phyloP scores from a whole-genome alignment of 805 yeast genomes.

The Wickerhamomyces hampshirensis region DNA sequence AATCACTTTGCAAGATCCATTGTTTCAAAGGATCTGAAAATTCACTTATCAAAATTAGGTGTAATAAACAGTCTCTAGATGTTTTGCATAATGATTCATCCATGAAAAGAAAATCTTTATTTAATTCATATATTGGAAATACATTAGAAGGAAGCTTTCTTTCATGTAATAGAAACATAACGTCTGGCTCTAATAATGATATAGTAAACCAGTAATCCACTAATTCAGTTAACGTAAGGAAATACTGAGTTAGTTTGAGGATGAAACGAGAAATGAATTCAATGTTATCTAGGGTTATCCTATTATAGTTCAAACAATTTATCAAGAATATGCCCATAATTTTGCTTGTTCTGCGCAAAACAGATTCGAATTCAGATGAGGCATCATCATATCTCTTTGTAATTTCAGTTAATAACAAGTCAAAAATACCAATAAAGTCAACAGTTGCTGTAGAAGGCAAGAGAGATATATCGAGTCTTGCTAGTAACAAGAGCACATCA shows the following conservation, averaged over 20 bases:
- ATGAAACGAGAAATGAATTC: conserved; percentile 7
- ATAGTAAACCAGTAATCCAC: conserved; percentile 17
- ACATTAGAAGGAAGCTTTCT: conserved; percentile 4
- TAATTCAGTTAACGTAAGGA: conserved; percentile 13
- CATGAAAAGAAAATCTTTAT: conserved; percentile 20
- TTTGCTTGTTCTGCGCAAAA: conserved; percentile 10
- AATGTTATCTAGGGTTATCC: conserved; percentile 3
- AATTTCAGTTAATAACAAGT: conserved; percentile 11
- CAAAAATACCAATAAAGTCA: conserved; percentile 15
- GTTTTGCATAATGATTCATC: conserved; percentile 6
- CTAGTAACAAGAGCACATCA: conserved; percentile 12
- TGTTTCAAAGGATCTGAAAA: conserved; percentile 8
- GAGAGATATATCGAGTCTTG: conserved; percentile 5
- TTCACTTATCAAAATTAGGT: conserved; percentile 12
- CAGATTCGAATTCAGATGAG: conserved; percentile 6
- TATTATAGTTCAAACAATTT: conserved; percentile 6
- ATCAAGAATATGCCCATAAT: conserved; percentile 14
- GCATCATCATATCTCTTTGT: conserved; percentile 13
- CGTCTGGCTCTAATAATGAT: conserved; percentile 14
- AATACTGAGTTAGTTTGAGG: conserved; percentile 12
- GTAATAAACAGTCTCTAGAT: conserved; percentile 11
- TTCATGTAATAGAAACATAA: conserved; percentile 4
- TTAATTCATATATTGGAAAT: conserved; percentile 24
- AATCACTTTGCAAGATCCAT: conserved; percentile 20
- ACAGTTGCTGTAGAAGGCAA: conserved; percentile 7